Evolutionary conservation across 176 grass and related monocot species (phyloP).

Genomic region (Elymus sibiricus): DNA sequence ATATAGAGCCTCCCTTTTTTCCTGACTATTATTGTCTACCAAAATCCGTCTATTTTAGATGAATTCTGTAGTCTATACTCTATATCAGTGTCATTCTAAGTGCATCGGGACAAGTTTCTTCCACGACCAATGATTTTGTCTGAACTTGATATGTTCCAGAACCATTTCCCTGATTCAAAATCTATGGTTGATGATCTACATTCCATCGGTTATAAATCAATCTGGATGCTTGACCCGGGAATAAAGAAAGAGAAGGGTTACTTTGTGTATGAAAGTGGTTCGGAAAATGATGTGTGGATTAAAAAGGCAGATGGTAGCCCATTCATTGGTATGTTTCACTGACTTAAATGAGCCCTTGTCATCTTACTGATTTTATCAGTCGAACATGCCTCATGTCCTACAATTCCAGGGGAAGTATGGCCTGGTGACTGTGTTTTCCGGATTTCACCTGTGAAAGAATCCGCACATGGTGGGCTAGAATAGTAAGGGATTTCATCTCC

Average conservation of each 20-base stretch:
- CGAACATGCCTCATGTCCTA: not conserved
- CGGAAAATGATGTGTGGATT: slow-evolving; percentile 77
- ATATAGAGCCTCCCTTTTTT: not conserved
- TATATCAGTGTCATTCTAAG: not conserved
- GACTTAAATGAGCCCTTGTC: not conserved
- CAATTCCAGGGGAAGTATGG: slow-evolving; percentile 76
- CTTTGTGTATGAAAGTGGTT: slow-evolving; percentile 77
- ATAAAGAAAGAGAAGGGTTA: slow-evolving; percentile 86
- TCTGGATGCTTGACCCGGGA: slow-evolving; percentile 99
- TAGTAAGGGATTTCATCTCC: slow-evolving; percentile 80
- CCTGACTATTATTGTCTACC: not conserved
- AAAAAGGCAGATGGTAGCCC: slow-evolving; percentile 61
- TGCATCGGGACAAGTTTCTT: not conserved
- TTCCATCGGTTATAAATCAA: slow-evolving; percentile 70
- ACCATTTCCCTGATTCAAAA: slow-evolving; percentile 70
- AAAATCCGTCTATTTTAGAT: not conserved
- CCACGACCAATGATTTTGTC: not conserved
- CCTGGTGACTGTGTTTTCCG: slow-evolving; percentile 96
- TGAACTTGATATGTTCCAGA: slow-evolving; percentile 33
- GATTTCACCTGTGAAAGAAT: slow-evolving; percentile 77
- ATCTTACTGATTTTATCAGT: not conserved
- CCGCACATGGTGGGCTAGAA: slow-evolving; percentile 77
- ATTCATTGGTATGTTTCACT: slow-evolving; percentile 57
- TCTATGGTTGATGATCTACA: slow-evolving; percentile 76
- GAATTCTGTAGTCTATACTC: not conserved